phyloP scores from a whole-genome alignment of 1,284 basidiomycete species.

The Acaromyces ingoldii region DNA sequence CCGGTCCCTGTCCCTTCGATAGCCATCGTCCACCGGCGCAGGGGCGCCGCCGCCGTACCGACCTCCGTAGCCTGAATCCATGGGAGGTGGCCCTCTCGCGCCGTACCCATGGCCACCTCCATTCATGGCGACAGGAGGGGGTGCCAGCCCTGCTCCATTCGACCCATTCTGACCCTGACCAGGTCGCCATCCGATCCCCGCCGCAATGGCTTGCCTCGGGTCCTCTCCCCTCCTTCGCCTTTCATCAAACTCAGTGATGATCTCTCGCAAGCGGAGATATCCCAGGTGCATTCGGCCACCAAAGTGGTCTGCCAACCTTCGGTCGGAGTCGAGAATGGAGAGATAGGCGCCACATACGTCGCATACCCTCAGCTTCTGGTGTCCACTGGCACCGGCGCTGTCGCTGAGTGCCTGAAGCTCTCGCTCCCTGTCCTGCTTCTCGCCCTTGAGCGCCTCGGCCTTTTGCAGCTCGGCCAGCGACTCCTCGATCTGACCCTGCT shows the following conservation, averaged over 20 bases:
- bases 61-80: not conserved
- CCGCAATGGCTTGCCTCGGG: constrained; percentile 8
- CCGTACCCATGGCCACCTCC: not conserved
- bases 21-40: constrained; percentile 4
- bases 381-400: constrained; percentile 94
- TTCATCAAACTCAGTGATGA: constrained; percentile 67
- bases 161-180: not conserved
- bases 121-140: not conserved
- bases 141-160: not conserved
- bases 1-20: not conserved
- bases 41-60: not conserved
- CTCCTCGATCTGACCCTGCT: constrained; percentile 96
- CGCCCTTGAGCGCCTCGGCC: constrained; percentile 92
- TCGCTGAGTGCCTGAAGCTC: constrained; percentile 95
- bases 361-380: constrained; percentile 97
- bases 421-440: constrained; percentile 93
- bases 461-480: constrained; percentile 95
- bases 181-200: constrained; percentile 8
- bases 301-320: constrained; percentile 97
- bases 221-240: constrained; percentile 12
- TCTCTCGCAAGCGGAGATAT: constrained; percentile 93
- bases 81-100: not conserved
- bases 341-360: constrained; percentile 99
- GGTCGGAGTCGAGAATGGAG: constrained; percentile 94
- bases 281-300: constrained; percentile 99